phyloP scores from a whole-genome alignment of 495 filamentous ascomycete genomes.

The Lepidopterella palustris region DNA sequence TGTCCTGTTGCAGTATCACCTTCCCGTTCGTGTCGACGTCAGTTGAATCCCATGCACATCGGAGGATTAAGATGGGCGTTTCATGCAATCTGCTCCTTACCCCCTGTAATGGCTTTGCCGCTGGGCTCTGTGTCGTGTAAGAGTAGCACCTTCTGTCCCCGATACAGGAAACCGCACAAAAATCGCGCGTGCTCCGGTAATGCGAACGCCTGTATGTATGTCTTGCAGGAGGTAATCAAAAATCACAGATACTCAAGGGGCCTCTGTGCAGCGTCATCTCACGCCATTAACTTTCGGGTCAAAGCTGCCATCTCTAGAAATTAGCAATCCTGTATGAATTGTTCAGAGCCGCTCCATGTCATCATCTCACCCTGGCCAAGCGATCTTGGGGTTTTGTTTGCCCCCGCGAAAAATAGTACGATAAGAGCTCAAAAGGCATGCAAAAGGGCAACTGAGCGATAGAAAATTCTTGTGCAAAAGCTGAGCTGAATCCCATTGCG shows the following conservation, averaged over 20 bases:
- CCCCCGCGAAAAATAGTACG: not conserved
- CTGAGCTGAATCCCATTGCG: slow-evolving; percentile 2
- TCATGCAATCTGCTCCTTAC: not conserved
- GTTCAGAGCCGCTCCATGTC: too few relatives aligned
- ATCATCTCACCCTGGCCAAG: not conserved
- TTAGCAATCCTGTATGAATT: too few relatives aligned
- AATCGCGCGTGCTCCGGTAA: slow-evolving; percentile 15
- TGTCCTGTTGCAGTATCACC: not conserved
- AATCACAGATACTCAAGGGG: not conserved
- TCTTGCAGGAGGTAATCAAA: slow-evolving; percentile 14
- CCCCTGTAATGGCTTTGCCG: not conserved
- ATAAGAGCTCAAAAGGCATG: not conserved
- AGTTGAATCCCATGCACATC: not conserved
- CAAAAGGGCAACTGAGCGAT: not conserved
- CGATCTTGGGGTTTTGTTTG: not conserved
- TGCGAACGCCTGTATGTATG: slow-evolving; percentile 23
- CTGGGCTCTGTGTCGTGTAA: not conserved
- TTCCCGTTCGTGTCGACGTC: not conserved
- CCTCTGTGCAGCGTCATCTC: not conserved
- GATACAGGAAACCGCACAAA: slow-evolving; percentile 11
- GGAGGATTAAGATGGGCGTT: not conserved
- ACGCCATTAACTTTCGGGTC: not conserved
- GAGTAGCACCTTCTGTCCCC: slow-evolving; percentile 6
- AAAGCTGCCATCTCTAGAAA: too few relatives aligned
- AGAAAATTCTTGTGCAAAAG: slow-evolving; percentile 10